Evolutionary conservation across 1,139 yeast genomes (phyloP).

Genomic region (Geotrichum histeridarum): DNA sequence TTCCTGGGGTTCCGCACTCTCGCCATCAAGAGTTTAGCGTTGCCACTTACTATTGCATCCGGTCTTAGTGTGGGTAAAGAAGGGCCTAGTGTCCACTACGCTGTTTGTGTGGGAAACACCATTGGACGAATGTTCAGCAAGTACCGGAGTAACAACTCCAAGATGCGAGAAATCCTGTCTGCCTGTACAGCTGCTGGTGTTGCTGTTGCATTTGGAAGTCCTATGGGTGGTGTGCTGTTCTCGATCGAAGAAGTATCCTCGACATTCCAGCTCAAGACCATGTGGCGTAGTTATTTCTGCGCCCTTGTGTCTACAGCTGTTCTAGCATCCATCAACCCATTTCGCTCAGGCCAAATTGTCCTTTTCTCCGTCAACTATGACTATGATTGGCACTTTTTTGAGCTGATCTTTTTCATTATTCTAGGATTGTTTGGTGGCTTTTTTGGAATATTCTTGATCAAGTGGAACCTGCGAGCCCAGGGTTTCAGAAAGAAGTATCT

Average conservation of each 20-base stretch:
- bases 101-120: conserved; percentile 72
- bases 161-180: conserved; percentile 54
- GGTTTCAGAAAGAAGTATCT: conserved; percentile 71
- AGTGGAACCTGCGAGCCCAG: conserved; percentile 71
- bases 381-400: conserved; percentile 80
- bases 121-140: conserved; percentile 53
- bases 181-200: conserved; percentile 95
- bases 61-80: conserved; percentile 81
- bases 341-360: conserved; percentile 89
- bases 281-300: conserved; percentile 91
- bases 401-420: conserved; percentile 70
- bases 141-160: conserved; percentile 39
- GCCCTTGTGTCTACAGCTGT: conserved; percentile 83
- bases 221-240: conserved; percentile 90
- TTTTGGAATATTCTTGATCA: conserved; percentile 78
- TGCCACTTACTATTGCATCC: conserved; percentile 81
- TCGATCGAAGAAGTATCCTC: conserved; percentile 76
- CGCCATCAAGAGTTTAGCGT: conserved; percentile 65
- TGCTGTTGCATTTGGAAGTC: conserved; percentile 89
- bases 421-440: conserved; percentile 89
- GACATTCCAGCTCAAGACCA: conserved; percentile 66
- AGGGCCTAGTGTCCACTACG: conserved; percentile 83
- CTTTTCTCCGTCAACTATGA: conserved; percentile 85
- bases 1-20: conserved; percentile 74
- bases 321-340: conserved; percentile 69